Conservation (phyloP, 2,329 filamentous ascomycete species). For the Curvularia verruculosa region DNA sequence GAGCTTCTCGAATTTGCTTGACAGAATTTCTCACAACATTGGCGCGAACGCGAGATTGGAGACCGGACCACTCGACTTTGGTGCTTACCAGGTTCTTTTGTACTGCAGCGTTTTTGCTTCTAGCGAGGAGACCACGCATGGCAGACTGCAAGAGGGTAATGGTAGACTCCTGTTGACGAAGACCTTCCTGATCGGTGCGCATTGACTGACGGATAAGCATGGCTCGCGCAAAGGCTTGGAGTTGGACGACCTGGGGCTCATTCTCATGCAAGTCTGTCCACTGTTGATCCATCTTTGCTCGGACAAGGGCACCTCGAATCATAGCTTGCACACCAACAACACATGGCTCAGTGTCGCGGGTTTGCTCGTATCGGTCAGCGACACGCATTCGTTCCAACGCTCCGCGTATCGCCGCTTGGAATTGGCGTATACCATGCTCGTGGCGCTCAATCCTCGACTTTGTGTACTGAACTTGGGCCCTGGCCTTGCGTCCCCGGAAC, state of each 20-base stretch:
- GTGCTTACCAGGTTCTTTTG: conserved; percentile 51
- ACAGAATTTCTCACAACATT: conserved; percentile 40
- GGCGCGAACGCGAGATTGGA: conserved; percentile 57
- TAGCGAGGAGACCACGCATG: conserved; percentile 59
- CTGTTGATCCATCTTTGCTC: conserved; percentile 59
- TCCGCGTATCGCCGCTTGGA: conserved; percentile 64
- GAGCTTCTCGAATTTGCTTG: conserved; percentile 39
- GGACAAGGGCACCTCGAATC: conserved; percentile 70
- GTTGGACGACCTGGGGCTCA: conserved; percentile 54
- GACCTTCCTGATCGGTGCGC: conserved; percentile 42
- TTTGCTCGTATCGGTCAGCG: conserved; percentile 63
- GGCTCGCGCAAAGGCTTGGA: conserved; percentile 53
- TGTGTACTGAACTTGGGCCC: conserved; percentile 53
- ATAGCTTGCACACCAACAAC: conserved; percentile 59
- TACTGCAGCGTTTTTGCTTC: conserved; percentile 50
- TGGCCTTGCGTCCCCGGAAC: conserved; percentile 68
- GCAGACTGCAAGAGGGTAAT: conserved; percentile 67
- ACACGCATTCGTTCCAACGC: conserved; percentile 52
- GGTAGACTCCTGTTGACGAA: conserved; percentile 49
- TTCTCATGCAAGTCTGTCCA: conserved; percentile 49
- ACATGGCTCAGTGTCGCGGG: conserved; percentile 67
- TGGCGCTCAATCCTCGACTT: conserved; percentile 57
- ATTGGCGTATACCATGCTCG: conserved; percentile 54
- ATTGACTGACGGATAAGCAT: conserved; percentile 48
- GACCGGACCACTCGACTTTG: conserved; percentile 48